These are phyloP conservation scores for Nevesoporus exiguus DNA, from an alignment of 768 basidiomycete genomes.

Conservation along the genomic window DNA sequence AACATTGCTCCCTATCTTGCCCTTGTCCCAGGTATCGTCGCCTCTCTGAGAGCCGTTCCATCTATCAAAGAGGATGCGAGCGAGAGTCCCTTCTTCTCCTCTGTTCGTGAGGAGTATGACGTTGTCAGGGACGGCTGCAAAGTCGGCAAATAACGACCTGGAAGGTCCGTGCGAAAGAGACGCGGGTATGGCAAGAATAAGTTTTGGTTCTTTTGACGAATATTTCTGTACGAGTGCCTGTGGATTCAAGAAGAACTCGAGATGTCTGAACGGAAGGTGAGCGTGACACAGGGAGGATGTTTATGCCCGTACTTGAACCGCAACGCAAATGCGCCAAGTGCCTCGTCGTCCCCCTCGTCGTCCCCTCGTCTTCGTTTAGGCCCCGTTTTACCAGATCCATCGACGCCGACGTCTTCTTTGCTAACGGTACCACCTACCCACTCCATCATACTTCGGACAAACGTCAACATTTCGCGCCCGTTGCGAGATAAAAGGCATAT, in stretches of 20 bases:
- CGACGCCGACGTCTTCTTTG: constrained; percentile 87
- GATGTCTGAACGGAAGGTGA: constrained; percentile 50
- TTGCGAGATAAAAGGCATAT: constrained; percentile 93
- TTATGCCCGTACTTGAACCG: constrained; percentile 74
- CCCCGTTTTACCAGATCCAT: constrained; percentile 53
- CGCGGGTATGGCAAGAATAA: constrained; percentile 90
- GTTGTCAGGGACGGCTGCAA: constrained; percentile 79
- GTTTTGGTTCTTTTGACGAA: constrained; percentile 85
- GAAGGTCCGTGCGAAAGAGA: constrained; percentile 92
- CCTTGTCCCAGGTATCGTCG: constrained; percentile 84
- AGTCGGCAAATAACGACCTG: constrained; percentile 78
- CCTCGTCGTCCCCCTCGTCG: constrained; percentile 77
- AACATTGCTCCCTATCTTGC: constrained; percentile 81
- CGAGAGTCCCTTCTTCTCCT: constrained; percentile 77
- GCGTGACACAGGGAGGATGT: neutral
- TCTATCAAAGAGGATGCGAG: constrained; percentile 71
- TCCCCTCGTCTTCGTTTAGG: constrained; percentile 55
- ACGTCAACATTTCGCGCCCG: constrained; percentile 89
- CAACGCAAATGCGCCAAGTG: constrained; percentile 79
- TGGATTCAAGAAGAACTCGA: constrained; percentile 89
- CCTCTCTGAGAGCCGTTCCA: constrained; percentile 85
- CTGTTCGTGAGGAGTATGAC: constrained; percentile 82
- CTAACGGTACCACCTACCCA: constrained; percentile 96
- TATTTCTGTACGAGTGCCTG: constrained; percentile 77
- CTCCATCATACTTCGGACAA: constrained; percentile 96